Evolutionary conservation across 2,329 filamentous ascomycete species (phyloP).

Genomic region (Pyrenophora teres): DNA sequence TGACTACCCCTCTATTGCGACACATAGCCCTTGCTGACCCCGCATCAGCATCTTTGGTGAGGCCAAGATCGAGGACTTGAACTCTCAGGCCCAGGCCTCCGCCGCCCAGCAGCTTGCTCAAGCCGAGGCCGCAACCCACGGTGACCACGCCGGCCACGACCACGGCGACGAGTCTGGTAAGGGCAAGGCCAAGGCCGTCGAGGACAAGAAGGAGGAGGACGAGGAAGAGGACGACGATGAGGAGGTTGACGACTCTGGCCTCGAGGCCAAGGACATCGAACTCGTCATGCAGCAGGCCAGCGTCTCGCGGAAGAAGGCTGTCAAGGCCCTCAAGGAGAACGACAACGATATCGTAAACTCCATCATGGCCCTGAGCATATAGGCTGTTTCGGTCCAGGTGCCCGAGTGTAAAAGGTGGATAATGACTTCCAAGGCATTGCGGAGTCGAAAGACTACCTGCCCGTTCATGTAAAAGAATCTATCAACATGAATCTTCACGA

Average conservation of each 20-base stretch:
- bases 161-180: constrained; percentile 69
- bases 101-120: constrained; percentile 94
- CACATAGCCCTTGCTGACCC: constrained; percentile 26
- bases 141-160: constrained; percentile 70
- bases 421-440: constrained; percentile 20
- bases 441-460: constrained; percentile 18
- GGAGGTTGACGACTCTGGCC: constrained; percentile 90
- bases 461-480: constrained; percentile 33
- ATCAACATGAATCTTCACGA: constrained; percentile 28
- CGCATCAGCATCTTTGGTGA: constrained; percentile 89
- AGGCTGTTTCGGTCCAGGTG: constrained; percentile 23
- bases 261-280: constrained; percentile 99
- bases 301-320: constrained; percentile 96
- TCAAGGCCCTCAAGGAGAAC: constrained; percentile 98
- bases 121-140: constrained; percentile 65
- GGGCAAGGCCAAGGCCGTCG: constrained; percentile 70
- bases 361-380: constrained; percentile 88
- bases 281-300: constrained; percentile 97
- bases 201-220: constrained; percentile 65
- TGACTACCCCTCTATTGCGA: constrained; percentile 8
- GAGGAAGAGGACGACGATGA: constrained; percentile 74
- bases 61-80: constrained; percentile 99
- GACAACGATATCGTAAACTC: constrained; percentile 99
- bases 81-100: constrained; percentile 95
- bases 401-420: constrained; percentile 17